A percentile compares a stretch with the other conserved stretches of the same genome.
These are phyloP conservation scores for Stygiomarasmius scandens DNA, from an alignment of 1,284 basidiomycete genomes.

Conservation along the genomic window DNA sequence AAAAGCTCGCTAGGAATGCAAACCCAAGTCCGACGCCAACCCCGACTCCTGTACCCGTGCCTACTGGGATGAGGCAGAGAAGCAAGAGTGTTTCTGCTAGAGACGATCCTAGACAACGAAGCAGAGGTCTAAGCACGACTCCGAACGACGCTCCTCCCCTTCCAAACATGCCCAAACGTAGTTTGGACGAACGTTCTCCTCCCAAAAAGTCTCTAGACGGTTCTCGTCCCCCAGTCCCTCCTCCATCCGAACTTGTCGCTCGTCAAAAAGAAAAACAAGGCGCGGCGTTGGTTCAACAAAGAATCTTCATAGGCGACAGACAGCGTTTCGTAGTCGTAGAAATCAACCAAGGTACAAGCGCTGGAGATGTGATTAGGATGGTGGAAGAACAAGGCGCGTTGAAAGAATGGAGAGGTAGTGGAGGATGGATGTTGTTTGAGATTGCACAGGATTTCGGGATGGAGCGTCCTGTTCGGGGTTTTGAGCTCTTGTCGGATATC, in stretches of 20 bases:
- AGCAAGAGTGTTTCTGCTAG: neutral
- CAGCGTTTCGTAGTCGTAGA: conserved; percentile 75
- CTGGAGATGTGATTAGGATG: conserved; percentile 65
- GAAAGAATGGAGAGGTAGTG: conserved; percentile 54
- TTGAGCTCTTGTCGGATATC: conserved; percentile 75
- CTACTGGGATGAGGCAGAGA: too few relatives aligned
- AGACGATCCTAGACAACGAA: neutral
- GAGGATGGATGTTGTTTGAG: conserved; percentile 81
- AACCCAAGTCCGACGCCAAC: conserved; percentile 27
- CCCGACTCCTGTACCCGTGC: too few relatives aligned
- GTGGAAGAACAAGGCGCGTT: conserved; percentile 65
- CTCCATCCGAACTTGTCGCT: conserved; percentile 18
- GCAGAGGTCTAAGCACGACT: too few relatives aligned
- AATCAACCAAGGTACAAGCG: conserved; percentile 60
- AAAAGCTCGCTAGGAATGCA: conserved; percentile 34
- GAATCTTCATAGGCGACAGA: conserved; percentile 73
- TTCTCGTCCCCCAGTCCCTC: conserved; percentile 7
- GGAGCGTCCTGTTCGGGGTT: conserved; percentile 86
- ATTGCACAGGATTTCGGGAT: conserved; percentile 83
- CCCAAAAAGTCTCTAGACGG: neutral
- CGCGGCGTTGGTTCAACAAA: conserved; percentile 49
- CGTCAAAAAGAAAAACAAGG: conserved; percentile 18
- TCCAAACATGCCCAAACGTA: neutral
- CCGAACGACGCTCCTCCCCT: too few relatives aligned
- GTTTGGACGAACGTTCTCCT: neutral